Base-by-base conservation (phyloP, 768 basidiomycete genomes). In the Tulasnella sp. region DNA sequence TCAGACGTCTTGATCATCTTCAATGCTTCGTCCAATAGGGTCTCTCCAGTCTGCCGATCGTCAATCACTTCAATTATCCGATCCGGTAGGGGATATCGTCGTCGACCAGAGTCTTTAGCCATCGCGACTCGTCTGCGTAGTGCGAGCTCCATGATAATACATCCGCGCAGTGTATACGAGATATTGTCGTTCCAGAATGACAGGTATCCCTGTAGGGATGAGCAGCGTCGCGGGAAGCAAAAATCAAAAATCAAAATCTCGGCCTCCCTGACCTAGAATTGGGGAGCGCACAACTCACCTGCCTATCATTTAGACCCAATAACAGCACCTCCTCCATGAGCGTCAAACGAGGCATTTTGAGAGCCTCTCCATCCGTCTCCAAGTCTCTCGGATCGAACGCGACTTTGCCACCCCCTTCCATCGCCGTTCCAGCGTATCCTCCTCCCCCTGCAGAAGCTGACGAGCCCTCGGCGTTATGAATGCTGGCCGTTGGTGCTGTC, bases 131-230 rank as follows among this genome's bases (percentile, higher is more conserved):
- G 80, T 59, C 92, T 79, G 43, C 94, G 82, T n/a, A 99, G 80
- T 0, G 94, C 93, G 61, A 99, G 85, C 70, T 99, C 94, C 57
- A 98, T 85, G 62, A 99, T 80, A 66, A 99, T 97, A 70, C 94
- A 97, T 3, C 96, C 96, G n/a, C 96, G 83, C 1, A 99, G 79
- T 12, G 94, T 93, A 72, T 99, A 99, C 0, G 92, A 96, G 65
- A 99, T 99, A 73, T 97, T 98, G 76, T 99, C 94, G 73, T 98
- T 98, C 94, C 94, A 98, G 70, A 98, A 98, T 1, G 92, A 94
- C 41, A 98, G 81, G 71, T 98, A 96, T 34, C 93, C 93, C 81
- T 84, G 65, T 46, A 44, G 48, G 44, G 48, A 67, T 64, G 42
- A n/a, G 45, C 25, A 59, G 11, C 19, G 25, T n/a, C 21, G 49